These are phyloP conservation scores for Taiozyma onychis DNA, from an alignment of 1,139 yeast species.

Conservation along the genomic window DNA sequence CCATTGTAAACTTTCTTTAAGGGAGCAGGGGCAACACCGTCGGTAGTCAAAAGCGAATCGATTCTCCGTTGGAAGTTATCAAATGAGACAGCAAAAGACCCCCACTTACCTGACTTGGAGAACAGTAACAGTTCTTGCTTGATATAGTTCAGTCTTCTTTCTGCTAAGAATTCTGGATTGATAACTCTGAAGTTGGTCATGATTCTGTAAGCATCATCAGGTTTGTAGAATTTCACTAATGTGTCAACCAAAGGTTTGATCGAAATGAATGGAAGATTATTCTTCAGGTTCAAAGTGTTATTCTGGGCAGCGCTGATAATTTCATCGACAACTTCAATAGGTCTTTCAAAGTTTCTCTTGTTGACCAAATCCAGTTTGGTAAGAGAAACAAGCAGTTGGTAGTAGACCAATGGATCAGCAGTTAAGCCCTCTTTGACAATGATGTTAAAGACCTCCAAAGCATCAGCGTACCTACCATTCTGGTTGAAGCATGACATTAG, in stretches of 20 bases:
- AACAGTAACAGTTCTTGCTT: constrained; percentile 27
- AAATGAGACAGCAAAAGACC: constrained; percentile 26
- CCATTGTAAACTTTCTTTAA: constrained; percentile 18
- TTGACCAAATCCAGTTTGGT: constrained; percentile 32
- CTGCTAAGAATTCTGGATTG: constrained; percentile 18
- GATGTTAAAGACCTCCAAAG: constrained; percentile 32
- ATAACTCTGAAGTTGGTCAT: constrained; percentile 26
- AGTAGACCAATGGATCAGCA: constrained; percentile 35
- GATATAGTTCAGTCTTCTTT: constrained; percentile 25
- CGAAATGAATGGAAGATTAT: constrained; percentile 26
- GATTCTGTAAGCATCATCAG: constrained; percentile 27
- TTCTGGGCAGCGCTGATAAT: constrained; percentile 24
- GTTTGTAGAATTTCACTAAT: constrained; percentile 25
- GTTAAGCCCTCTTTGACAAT: constrained; percentile 33
- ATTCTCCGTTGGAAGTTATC: constrained; percentile 25
- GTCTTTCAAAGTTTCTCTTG: constrained; percentile 22
- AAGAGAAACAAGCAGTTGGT: constrained; percentile 37
- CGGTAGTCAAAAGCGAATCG: constrained; percentile 18
- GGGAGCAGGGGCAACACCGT: constrained; percentile 24
- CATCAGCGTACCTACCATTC: constrained; percentile 21
- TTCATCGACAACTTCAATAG: constrained; percentile 26
- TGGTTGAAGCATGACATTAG: constrained; percentile 16
- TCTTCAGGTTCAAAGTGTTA: constrained; percentile 19
- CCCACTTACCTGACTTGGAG: constrained; percentile 29
- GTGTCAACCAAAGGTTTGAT: constrained; percentile 29